Conservation (phyloP, 768 basidiomycete genomes). For the Boletus huronensis region DNA sequence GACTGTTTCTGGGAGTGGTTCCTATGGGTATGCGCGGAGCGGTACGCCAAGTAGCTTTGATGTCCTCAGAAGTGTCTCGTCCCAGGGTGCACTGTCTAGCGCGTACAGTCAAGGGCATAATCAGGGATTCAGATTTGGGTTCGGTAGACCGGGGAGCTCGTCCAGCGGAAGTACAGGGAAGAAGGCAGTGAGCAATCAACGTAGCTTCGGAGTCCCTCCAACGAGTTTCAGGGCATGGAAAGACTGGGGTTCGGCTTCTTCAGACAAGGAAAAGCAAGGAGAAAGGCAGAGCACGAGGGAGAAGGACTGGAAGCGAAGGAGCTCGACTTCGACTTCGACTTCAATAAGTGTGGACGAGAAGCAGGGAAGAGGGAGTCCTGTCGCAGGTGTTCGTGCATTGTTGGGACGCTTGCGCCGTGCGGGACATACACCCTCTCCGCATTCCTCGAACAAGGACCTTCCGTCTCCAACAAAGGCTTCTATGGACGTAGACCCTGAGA, state of each 20-base stretch:
- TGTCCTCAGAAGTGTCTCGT: conserved; percentile 28
- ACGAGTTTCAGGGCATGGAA: conserved; percentile 28
- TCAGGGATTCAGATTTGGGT: conserved; percentile 19
- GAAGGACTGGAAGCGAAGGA: conserved; percentile 16
- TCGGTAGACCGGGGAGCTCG: conserved; percentile 14
- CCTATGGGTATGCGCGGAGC: conserved; percentile 24
- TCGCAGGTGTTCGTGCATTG: conserved; percentile 24
- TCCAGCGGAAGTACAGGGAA: conserved; percentile 21
- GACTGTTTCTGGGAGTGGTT: conserved; percentile 23
- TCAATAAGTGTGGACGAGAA: conserved; percentile 24
- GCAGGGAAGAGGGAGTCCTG: conserved; percentile 22
- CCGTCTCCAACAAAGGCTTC: conserved; percentile 10
- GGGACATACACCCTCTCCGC: conserved; percentile 29
- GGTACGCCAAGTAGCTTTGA: conserved; percentile 27
- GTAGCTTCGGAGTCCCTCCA: conserved; percentile 24
- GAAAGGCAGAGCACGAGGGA: conserved; percentile 12
- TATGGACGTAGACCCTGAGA: conserved; percentile 16
- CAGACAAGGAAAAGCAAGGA: conserved; percentile 18
- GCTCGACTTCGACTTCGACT: conserved; percentile 12
- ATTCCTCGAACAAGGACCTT: conserved; percentile 21
- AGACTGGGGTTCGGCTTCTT: conserved; percentile 15
- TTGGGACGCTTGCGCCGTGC: conserved; percentile 25
- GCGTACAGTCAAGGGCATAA: conserved; percentile 16
- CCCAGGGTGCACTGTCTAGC: conserved; percentile 29
- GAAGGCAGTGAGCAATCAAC: conserved; percentile 6